Evolutionary conservation across 805 yeast genomes (phyloP), one percentile per base, ranked within the genome.

Genomic region (Wickerhamomyces queroliae): DNA sequence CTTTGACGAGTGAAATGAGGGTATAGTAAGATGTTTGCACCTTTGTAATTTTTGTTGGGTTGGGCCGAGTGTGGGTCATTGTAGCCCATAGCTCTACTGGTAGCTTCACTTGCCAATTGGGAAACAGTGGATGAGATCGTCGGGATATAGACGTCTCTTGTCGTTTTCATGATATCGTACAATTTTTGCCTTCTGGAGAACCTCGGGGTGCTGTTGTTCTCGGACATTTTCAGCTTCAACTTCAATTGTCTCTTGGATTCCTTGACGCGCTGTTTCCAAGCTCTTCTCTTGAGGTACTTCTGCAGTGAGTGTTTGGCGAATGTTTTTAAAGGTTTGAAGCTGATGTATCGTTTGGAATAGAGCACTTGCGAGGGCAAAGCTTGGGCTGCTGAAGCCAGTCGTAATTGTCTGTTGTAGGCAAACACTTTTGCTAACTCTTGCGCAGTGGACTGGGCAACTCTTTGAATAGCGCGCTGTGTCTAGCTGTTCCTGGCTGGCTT

Each of bases 61-160:
- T 28, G n/a, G 15, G 28, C 11, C 3, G 18, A 36, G 9, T 33
- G 40, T 3, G 39, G 41, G 12, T 44, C 49, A 0, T 44, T 36
- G 24, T 51, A 45, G 16, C 44, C 45, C 5, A 55, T 33, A 3
- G 58, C 58, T 21, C 42, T 41, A 1, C 50, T 45, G 0, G 53
- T 62, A 3, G 72, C 76, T 15, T 72, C 77, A 1, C 66, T 45
- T 2, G 80, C 77, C 27, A 69, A 52, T 46, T 64, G 78, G 2
- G 74, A 52, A 19, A 77, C 67, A 0, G 77, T 66, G 13, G 67
- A 67, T 1, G 77, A 61, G 20, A 75, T 38, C 6, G 66, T 61
- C 5, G 82, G 83, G n/a, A 78, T 66, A 48, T 78, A 78, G 1
- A 69, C 67, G 43, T 77, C 81, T 47, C 76, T 66, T 9, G 83